A percentile compares a stretch with the other conserved stretches of the same genome.
Evolutionary conservation across 202 grass and related monocot species (phyloP).

Genomic region (Dendrocalamus latiflorus): DNA sequence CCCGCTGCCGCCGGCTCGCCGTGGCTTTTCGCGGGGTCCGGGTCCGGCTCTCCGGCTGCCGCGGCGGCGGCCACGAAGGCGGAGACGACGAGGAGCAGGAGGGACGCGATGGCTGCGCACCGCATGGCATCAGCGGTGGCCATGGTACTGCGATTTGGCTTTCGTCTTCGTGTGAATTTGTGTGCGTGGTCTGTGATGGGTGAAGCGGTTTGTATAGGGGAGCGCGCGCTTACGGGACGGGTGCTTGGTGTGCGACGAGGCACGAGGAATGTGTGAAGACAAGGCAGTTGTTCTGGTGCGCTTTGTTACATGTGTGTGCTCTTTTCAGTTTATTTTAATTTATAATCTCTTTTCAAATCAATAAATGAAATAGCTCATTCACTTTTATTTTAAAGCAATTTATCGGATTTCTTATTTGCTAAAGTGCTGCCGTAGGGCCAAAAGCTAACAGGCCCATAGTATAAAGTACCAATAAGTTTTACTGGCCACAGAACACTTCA

Average conservation of each 20-base stretch:
- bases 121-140: background rate
- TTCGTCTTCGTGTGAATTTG: background rate
- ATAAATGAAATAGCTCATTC: too few relatives aligned
- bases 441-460: too few relatives aligned
- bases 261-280: background rate
- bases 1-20: background rate
- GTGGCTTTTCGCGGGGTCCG: background rate
- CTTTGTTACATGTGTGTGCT: background rate
- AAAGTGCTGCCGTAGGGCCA: too few relatives aligned
- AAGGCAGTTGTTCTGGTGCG: background rate
- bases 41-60: background rate
- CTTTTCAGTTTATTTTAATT: too few relatives aligned
- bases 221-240: background rate
- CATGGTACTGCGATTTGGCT: background rate
- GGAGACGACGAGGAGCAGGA: background rate
- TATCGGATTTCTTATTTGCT: too few relatives aligned
- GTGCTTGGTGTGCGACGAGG: background rate
- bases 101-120: background rate
- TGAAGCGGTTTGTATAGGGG: background rate
- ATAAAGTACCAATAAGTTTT: accelerated
- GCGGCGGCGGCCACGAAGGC: background rate
- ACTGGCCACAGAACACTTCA: accelerated
- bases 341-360: too few relatives aligned
- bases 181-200: background rate
- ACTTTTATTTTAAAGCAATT: too few relatives aligned